Percentiles rank a stretch among this genome's conserved stretches.
Conservation (phyloP, 192 early-diverging fungal species). For the Cetraspora pellucida region DNA sequence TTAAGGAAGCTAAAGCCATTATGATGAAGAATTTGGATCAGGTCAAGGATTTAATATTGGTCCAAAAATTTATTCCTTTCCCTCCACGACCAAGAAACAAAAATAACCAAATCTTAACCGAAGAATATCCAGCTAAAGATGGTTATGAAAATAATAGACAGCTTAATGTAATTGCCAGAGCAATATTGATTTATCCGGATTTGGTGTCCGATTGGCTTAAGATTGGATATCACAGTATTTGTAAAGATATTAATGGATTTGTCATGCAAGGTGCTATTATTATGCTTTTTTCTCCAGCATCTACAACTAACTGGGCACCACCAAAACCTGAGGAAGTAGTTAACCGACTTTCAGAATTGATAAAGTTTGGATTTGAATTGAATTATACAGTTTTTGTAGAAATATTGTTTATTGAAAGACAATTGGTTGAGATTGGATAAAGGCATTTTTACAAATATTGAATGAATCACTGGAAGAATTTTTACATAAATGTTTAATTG, state of each 20-base stretch:
- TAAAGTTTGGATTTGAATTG: constrained; percentile 4
- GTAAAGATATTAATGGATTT: constrained; percentile 22
- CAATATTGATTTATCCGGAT: constrained; percentile 5
- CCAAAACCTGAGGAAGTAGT: background rate
- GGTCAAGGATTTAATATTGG: background rate
- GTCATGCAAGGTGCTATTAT: constrained; percentile 18
- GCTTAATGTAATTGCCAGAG: constrained; percentile 12
- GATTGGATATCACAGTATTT: constrained; percentile 4
- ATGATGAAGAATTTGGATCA: constrained; percentile 5
- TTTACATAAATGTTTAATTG: no score
- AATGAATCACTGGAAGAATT: no score
- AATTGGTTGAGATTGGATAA: constrained; percentile 1
- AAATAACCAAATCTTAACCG: background rate
- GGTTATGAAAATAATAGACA: constrained; percentile 7
- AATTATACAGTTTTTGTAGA: constrained; percentile 6
- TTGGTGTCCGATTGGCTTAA: background rate
- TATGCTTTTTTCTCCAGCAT: background rate
- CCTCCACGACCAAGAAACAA: constrained; percentile 3
- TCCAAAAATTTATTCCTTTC: constrained; percentile 6
- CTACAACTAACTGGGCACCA: background rate
- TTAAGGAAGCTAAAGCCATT: background rate
- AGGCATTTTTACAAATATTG: background rate
- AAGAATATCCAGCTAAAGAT: background rate
- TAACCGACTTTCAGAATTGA: background rate
- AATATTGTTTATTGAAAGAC: constrained; percentile 13